Evolutionary conservation across 768 basidiomycete species (phyloP).

Genomic region (Sarcodon sp.): DNA sequence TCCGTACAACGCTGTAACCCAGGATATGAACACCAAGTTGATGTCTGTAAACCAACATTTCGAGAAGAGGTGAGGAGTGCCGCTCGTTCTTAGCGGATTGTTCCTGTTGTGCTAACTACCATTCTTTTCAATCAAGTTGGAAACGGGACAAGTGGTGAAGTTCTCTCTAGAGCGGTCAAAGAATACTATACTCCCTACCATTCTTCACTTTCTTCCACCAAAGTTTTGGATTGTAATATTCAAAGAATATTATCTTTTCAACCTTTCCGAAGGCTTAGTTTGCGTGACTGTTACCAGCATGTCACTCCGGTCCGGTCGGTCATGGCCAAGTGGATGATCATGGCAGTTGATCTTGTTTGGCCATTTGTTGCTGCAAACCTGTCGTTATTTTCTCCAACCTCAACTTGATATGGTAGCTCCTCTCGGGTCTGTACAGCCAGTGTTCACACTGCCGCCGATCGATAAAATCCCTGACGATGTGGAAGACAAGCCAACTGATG

Average conservation of each 20-base stretch:
- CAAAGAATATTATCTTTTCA: no score
- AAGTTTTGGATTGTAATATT: no score
- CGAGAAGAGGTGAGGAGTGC: constrained; percentile 45
- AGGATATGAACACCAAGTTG: constrained; percentile 63
- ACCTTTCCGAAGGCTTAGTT: no score
- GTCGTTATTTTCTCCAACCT: neutral
- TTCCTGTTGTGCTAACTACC: constrained; percentile 5
- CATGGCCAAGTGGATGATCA: neutral
- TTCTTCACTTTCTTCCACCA: neutral
- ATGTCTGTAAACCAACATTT: constrained; percentile 61
- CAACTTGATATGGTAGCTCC: constrained; percentile 23
- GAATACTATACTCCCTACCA: neutral
- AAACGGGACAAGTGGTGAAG: constrained; percentile 56
- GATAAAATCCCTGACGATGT: constrained; percentile 27
- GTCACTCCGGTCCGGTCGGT: neutral
- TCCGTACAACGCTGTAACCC: constrained; percentile 79
- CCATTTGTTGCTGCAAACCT: no score
- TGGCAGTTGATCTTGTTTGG: neutral
- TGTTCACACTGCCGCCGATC: constrained; percentile 23
- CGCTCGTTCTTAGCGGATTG: neutral
- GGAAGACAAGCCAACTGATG: constrained; percentile 24
- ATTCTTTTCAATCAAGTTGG: constrained; percentile 37
- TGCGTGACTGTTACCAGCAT: neutral
- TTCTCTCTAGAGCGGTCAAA: no score
- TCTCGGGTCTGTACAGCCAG: constrained; percentile 28